phyloP scores from a whole-genome alignment of 768 basidiomycete genomes.

The Rhizopogon roseolus region DNA sequence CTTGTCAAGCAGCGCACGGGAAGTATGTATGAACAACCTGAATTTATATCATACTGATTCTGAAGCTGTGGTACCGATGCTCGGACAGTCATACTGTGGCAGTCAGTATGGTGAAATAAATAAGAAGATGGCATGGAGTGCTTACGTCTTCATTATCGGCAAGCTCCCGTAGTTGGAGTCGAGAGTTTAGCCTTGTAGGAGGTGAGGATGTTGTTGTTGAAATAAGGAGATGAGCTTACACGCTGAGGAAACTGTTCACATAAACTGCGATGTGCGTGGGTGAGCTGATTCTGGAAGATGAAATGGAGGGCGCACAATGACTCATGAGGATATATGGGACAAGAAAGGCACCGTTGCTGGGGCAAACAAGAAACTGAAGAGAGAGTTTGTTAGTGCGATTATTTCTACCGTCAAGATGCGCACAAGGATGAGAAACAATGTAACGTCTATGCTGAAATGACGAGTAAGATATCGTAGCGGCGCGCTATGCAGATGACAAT shows the following conservation, averaged over 20 bases:
- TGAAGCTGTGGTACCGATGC: conserved; percentile 10
- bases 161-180: conserved; percentile 21
- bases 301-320: conserved; percentile 22
- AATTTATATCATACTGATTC: background rate
- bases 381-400: background rate
- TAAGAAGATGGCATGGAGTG: background rate
- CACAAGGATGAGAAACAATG: conserved; percentile 22
- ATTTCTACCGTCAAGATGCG: background rate
- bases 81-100: conserved; percentile 18
- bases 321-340: conserved; percentile 35
- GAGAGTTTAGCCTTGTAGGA: conserved; percentile 22
- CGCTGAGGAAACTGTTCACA: conserved; percentile 33
- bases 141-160: conserved; percentile 21
- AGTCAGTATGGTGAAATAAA: background rate
- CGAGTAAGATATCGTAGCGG: background rate
- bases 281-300: background rate
- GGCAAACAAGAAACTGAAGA: conserved; percentile 29
- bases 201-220: background rate
- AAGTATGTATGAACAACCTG: background rate
- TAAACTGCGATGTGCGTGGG: conserved; percentile 19
- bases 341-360: conserved; percentile 30
- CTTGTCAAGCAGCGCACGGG: background rate
- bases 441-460: conserved; percentile 22
- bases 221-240: conserved; percentile 17
- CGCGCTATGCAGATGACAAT: background rate